Evolutionary conservation across 805 yeast genomes (phyloP), one percentile per base, ranked within the genome.

Genomic region (Kazachstania kunashirensis): DNA sequence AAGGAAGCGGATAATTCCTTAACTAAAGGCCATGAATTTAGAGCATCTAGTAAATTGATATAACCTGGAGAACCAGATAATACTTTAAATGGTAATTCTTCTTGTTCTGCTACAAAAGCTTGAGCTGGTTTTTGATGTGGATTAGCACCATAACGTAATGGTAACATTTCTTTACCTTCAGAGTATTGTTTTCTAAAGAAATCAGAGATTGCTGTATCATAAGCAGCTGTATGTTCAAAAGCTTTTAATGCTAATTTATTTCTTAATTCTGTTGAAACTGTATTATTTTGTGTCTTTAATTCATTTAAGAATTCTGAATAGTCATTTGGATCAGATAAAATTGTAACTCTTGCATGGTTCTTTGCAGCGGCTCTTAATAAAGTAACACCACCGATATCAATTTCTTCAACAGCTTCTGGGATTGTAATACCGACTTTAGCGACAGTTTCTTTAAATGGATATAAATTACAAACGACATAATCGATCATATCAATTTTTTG

Each of bases 71-170:
- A 83, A 39, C 98, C 98, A 49, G 78, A 68, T 53, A 92, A 70
- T 21, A 88, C 96, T 67, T 81, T 81, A 73, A 89, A 89, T 34
- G 98, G 98, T 49, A 89, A 73, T 47, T 75, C 75, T 48, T 80
- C 82, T 51, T 94, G 95, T 48, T 78, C 75, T 41, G 78, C 62
- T 42, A 92, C 94, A 57, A 66, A 89, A 36, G 96, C 96, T 70
- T 89, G 98, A 28, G 98, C 96, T 34, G 97, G 97, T 65, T 84
- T 89, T 71, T 89, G 98, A 65, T 92, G 97, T 43, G 98, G 98
- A 71, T 89, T 89, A 39, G 96, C 96, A 62, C 98, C 98, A 63
- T 89, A 89, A 70, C 98, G 80, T 53, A 89, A 74, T 21, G 96
- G 89, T 63, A 89, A 70, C 73, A 88, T 96, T 40, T 89, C 72